Conservation (phyloP, 2,329 filamentous ascomycete genomes). For the Penicillium occitanis region DNA sequence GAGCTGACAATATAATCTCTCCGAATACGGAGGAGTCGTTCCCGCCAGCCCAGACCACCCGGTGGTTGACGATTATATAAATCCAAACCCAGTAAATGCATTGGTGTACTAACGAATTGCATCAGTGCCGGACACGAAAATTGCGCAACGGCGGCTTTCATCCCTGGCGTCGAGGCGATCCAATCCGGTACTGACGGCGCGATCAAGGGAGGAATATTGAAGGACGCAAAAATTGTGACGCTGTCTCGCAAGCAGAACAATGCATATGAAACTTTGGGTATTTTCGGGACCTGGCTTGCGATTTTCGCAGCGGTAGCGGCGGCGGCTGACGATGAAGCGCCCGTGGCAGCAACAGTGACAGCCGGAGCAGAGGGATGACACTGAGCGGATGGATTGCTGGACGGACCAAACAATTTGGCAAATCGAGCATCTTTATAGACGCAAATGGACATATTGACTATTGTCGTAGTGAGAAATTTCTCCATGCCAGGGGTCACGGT, state of each 20-base stretch:
- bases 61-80: slow-evolving; percentile 69
- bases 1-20: slow-evolving; percentile 75
- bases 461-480: slow-evolving; percentile 78
- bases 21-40: slow-evolving; percentile 67
- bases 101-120: slow-evolving; percentile 76
- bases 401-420: slow-evolving; percentile 74
- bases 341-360: slow-evolving; percentile 15
- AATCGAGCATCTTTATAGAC: slow-evolving; percentile 89
- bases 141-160: slow-evolving; percentile 66
- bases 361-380: slow-evolving; percentile 46
- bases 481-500: slow-evolving; percentile 68
- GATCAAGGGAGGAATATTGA: slow-evolving; percentile 81
- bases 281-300: slow-evolving; percentile 40
- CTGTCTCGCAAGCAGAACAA: slow-evolving; percentile 83
- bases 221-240: slow-evolving; percentile 86
- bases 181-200: slow-evolving; percentile 65
- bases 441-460: slow-evolving; percentile 81
- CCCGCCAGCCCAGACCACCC: slow-evolving; percentile 49
- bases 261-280: slow-evolving; percentile 69
- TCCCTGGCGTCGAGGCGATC: slow-evolving; percentile 45
- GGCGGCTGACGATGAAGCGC: slow-evolving; percentile 16
- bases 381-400: slow-evolving; percentile 46
- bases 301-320: slow-evolving; percentile 24
- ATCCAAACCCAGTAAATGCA: slow-evolving; percentile 83
- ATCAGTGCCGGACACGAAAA: slow-evolving; percentile 76